Evolutionary conservation across 495 filamentous ascomycete species (phyloP).

Genomic region (Geoglossum glabrum): DNA sequence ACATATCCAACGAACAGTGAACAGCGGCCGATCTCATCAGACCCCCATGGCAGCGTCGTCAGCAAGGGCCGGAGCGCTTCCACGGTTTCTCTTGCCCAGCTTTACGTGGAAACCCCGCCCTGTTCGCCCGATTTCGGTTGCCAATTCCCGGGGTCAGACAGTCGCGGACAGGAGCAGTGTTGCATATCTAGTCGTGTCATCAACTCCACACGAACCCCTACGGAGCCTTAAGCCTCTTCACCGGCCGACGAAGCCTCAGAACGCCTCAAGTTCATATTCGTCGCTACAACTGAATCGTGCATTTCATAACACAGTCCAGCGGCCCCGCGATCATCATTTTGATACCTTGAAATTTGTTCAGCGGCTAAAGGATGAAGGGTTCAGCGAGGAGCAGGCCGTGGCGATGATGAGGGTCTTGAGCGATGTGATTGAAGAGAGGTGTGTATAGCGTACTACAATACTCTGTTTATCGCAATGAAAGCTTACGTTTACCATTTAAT

Average conservation of each 20-base stretch:
- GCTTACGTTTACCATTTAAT: slow-evolving; percentile 13
- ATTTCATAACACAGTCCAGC: slow-evolving; percentile 52
- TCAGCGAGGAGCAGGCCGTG: slow-evolving; percentile 84
- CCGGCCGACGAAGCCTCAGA: neutral
- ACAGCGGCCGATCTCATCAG: too few relatives aligned
- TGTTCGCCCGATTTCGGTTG: neutral
- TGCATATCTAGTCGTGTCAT: neutral
- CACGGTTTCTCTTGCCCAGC: slow-evolving; percentile 4
- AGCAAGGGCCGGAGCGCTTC: neutral
- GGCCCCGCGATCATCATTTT: slow-evolving; percentile 73
- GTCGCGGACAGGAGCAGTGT: neutral
- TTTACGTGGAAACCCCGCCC: neutral
- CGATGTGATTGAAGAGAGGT: slow-evolving; percentile 92
- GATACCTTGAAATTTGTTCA: slow-evolving; percentile 96
- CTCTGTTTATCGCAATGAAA: neutral
- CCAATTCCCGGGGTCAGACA: neutral
- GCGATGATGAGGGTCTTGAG: slow-evolving; percentile 96
- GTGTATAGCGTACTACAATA: neutral
- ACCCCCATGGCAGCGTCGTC: neutral
- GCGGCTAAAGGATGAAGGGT: slow-evolving; percentile 72
- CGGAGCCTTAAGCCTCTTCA: neutral
- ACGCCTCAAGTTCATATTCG: neutral
- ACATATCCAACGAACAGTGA: too few relatives aligned
- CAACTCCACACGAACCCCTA: neutral
- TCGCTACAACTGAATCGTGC: slow-evolving; percentile 12